phyloP scores from a whole-genome alignment of 2,329 filamentous ascomycete species.

The Aspergillus sp. region DNA sequence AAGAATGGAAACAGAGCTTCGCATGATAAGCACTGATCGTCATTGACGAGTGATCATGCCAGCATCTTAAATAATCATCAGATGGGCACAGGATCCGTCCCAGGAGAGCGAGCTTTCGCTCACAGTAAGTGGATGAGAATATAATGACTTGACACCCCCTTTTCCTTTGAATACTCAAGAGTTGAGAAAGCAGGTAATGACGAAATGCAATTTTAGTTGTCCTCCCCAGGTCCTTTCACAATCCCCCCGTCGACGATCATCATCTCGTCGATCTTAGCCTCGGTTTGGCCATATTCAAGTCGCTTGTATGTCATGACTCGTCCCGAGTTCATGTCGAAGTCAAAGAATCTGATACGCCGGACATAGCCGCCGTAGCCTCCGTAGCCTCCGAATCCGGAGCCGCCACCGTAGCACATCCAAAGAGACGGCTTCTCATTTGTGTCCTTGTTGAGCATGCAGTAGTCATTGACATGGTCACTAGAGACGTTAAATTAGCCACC shows the following conservation, averaged over 20 bases:
- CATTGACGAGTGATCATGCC: background rate
- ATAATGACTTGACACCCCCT: background rate
- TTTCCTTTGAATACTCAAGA: background rate
- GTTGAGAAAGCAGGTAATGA: background rate
- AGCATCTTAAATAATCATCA: background rate
- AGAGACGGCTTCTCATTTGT: constrained; percentile 63
- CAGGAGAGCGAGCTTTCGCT: background rate
- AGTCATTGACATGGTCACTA: constrained; percentile 94
- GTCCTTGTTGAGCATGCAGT: constrained; percentile 71
- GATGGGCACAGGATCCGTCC: background rate
- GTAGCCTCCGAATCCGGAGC: constrained; percentile 89
- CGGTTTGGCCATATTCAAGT: constrained; percentile 64
- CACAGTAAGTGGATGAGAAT: background rate
- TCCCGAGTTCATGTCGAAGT: constrained; percentile 88
- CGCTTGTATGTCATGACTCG: constrained; percentile 91
- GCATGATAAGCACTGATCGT: background rate
- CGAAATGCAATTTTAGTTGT: background rate
- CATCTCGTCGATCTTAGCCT: constrained; percentile 57
- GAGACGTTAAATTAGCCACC: constrained; percentile 20
- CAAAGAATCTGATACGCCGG: constrained; percentile 82
- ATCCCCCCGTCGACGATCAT: constrained; percentile 61
- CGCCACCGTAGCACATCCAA: constrained; percentile 99
- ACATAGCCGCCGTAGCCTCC: constrained; percentile 85
- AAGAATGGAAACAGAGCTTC: background rate
- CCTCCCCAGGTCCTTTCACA: constrained; percentile 40